phyloP scores from a whole-genome alignment of 2,329 filamentous ascomycete genomes.

The Penicillium sp. region DNA sequence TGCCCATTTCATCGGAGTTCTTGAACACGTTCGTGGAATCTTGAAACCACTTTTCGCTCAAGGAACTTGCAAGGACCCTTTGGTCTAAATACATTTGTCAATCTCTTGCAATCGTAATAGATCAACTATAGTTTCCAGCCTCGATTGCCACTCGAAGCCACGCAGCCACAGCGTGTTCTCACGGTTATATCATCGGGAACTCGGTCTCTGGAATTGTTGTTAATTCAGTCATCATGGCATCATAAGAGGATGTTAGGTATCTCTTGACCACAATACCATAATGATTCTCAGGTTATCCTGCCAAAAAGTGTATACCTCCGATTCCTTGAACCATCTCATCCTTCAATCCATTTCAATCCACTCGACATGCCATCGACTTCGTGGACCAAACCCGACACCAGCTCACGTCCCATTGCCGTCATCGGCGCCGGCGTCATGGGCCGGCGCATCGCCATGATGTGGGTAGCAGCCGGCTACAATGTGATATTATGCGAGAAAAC shows the following conservation, averaged over 20 bases:
- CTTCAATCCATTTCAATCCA: background rate
- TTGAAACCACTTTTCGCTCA: no score
- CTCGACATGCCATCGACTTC: constrained; percentile 13
- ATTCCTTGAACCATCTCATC: background rate
- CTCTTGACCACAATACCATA: no score
- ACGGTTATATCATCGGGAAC: constrained; percentile 11
- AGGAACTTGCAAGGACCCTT: no score
- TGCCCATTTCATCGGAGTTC: no score
- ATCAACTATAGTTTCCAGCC: no score
- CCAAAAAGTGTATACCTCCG: background rate
- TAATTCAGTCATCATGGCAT: constrained; percentile 13
- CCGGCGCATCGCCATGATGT: constrained; percentile 22
- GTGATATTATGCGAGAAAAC: constrained; percentile 18
- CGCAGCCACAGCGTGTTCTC: constrained; percentile 3
- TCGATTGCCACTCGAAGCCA: no score
- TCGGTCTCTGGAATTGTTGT: no score
- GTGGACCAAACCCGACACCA: constrained; percentile 18
- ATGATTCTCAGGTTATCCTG: no score
- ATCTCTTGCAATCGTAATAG: no score
- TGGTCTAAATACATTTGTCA: no score
- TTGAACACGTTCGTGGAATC: no score
- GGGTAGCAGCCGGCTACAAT: constrained; percentile 11
- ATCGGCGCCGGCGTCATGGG: constrained; percentile 20
- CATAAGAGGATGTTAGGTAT: no score
- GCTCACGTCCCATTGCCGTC: constrained; percentile 18